Base-by-base conservation (phyloP, 257 asterid genomes). In the Solanum corneliomulleri region DNA sequence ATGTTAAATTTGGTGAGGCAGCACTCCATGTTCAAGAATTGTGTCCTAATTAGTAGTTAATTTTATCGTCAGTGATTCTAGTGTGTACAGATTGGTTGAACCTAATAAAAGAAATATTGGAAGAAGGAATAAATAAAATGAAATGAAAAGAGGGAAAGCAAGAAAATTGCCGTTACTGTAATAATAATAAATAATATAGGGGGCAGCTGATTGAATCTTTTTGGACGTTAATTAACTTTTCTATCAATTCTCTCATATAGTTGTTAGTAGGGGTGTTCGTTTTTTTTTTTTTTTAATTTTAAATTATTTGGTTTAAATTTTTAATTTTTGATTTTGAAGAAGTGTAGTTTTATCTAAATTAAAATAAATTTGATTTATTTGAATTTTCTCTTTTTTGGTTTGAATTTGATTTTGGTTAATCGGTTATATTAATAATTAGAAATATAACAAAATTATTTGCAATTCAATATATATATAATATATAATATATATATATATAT, bases 201-300 rank as follows among this genome's bases (percentile, higher is more conserved):
- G 42, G 23, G 35, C 42, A 56, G 5, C 76, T 66, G 42, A 70
- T 31, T 31, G 41, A 70, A 70, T 31, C n/a, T 2, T 70, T 69
- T 29, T 70, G 76, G 41, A 70, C 1, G 23, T 31, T 70, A 14
- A 7, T 27, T 69, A 15, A 31, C 18, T 49, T 49, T 49, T 49
- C 11, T 18, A 16, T 56, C 64, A 56, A 56, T 56, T 56, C 64
- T 16, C 64, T 56, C 62, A 0, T 52, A 52, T 6, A 52, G n/a
- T 3, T 18, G 64, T 56, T 6, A 16, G 23, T 35, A 35, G 39
- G 39, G 7, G 1, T 35, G 7, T 35, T 1, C 7, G 1, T 33
- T 33, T 3, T 5, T 35, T 4, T 35, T 1, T 5, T 35, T 35
- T 0, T 5, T 5, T 4, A 0, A 1, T 5, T 35, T 5, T 35